These are phyloP conservation scores for Penicillium hordei DNA, from an alignment of 2,329 filamentous ascomycete genomes.

Conservation along the genomic window DNA sequence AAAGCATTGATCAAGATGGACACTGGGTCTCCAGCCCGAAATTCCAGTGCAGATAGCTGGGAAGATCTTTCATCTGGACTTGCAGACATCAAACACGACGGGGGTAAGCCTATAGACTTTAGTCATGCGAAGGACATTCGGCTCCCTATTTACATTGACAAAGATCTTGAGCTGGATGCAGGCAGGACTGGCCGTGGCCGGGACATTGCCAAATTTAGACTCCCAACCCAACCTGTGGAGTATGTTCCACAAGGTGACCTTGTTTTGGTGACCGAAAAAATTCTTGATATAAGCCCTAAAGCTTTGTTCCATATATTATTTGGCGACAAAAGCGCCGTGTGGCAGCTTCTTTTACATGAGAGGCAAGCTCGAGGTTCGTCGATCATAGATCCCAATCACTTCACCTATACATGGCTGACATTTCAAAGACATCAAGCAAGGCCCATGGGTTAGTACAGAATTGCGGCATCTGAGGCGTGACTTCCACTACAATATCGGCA, in stretches of 20 bases:
- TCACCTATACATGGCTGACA: constrained; percentile 17
- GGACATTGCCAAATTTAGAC: constrained; percentile 69
- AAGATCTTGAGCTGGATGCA: constrained; percentile 55
- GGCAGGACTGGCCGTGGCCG: constrained; percentile 37
- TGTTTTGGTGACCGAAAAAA: constrained; percentile 70
- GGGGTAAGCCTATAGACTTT: constrained; percentile 39
- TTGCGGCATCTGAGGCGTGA: constrained; percentile 71
- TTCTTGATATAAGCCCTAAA: constrained; percentile 90
- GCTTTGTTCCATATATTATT: constrained; percentile 95
- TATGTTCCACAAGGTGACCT: constrained; percentile 84
- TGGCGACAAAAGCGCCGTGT: constrained; percentile 92
- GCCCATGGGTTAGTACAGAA: constrained; percentile 75
- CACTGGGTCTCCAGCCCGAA: constrained; percentile 56
- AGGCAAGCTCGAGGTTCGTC: constrained; percentile 63
- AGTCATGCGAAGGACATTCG: constrained; percentile 53
- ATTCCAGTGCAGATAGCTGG: constrained; percentile 84
- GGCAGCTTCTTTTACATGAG: constrained; percentile 86
- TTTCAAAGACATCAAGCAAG: constrained; percentile 69
- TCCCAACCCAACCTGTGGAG: constrained; percentile 76
- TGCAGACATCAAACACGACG: constrained; percentile 56
- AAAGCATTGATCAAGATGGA: constrained; percentile 74
- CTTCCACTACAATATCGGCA: constrained; percentile 76
- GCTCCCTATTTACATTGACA: constrained; percentile 61
- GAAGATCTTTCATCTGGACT: constrained; percentile 68
- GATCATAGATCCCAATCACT: neutral